A percentile compares a stretch with the other conserved stretches of the same genome.
These are phyloP conservation scores for Neurospora tetraspora DNA, from an alignment of 495 filamentous ascomycete genomes.

Conservation along the genomic window DNA sequence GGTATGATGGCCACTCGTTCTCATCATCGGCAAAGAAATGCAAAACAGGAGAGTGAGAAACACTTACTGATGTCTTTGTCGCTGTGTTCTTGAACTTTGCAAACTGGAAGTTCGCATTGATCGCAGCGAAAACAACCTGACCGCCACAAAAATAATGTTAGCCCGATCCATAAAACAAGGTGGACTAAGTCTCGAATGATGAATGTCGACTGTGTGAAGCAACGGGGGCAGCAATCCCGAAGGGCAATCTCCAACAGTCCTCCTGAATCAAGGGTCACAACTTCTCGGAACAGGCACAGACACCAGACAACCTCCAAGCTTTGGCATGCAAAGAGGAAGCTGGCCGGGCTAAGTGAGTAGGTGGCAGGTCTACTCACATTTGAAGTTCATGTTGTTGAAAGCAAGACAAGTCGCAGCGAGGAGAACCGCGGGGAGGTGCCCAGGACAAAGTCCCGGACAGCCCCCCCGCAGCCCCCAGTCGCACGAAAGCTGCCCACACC, in stretches of 20 bases:
- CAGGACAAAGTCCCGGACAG: background rate
- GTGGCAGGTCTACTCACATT: background rate
- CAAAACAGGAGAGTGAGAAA: background rate
- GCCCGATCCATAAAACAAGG: background rate
- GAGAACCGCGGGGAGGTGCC: background rate
- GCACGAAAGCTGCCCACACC: background rate
- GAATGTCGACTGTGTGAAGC: background rate
- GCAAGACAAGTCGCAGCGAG: background rate
- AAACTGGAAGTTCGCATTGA: background rate
- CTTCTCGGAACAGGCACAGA: background rate
- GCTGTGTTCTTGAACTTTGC: too few species aligned
- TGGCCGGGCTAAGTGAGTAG: background rate
- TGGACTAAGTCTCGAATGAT: background rate
- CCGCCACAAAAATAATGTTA: background rate
- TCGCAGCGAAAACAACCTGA: background rate
- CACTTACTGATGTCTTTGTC: too few species aligned
- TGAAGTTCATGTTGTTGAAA: background rate
- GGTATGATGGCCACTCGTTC: background rate
- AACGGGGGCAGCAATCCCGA: background rate
- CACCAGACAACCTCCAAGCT: background rate
- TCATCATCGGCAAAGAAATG: background rate
- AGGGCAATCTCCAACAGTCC: background rate
- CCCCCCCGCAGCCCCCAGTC: background rate
- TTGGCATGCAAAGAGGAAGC: background rate
- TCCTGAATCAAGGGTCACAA: background rate